These are phyloP conservation scores for Penicillium lagena DNA, from an alignment of 495 filamentous ascomycete species.

Conservation along the genomic window DNA sequence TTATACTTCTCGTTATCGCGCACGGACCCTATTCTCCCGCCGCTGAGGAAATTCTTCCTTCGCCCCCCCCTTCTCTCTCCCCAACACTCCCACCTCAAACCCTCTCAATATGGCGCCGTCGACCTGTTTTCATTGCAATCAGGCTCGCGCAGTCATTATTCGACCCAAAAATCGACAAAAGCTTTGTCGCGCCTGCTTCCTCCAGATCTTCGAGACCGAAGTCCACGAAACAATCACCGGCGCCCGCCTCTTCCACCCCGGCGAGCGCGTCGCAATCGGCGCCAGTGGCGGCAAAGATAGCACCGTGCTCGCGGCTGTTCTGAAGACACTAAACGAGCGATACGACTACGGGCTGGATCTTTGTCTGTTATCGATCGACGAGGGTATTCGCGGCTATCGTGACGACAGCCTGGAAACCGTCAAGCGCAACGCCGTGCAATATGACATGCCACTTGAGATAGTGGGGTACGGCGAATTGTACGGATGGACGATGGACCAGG, in stretches of 20 bases:
- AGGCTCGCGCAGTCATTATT: constrained; percentile 76
- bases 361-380: constrained; percentile 85
- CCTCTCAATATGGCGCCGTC: constrained; percentile 45
- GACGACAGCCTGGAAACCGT: constrained; percentile 95
- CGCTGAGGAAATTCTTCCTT: constrained; percentile 20
- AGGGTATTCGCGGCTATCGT: constrained; percentile 93
- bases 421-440: constrained; percentile 85
- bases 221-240: constrained; percentile 85
- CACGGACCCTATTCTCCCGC: constrained; percentile 9
- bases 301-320: constrained; percentile 87
- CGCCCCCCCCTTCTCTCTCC: constrained; percentile 3
- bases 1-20: neutral
- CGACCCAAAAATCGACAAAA: constrained; percentile 90
- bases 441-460: constrained; percentile 83
- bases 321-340: constrained; percentile 90
- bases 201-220: constrained; percentile 81
- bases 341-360: constrained; percentile 82
- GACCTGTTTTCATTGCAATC: constrained; percentile 69
- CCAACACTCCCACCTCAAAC: constrained; percentile 1
- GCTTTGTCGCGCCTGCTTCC: constrained; percentile 85
- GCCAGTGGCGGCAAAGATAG: constrained; percentile 98
- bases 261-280: constrained; percentile 88
- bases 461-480: constrained; percentile 92
- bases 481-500: constrained; percentile 99
- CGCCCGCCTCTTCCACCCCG: constrained; percentile 69